phyloP scores from a whole-genome alignment of 208 protist genomes.

The Entamoeba invadens region DNA sequence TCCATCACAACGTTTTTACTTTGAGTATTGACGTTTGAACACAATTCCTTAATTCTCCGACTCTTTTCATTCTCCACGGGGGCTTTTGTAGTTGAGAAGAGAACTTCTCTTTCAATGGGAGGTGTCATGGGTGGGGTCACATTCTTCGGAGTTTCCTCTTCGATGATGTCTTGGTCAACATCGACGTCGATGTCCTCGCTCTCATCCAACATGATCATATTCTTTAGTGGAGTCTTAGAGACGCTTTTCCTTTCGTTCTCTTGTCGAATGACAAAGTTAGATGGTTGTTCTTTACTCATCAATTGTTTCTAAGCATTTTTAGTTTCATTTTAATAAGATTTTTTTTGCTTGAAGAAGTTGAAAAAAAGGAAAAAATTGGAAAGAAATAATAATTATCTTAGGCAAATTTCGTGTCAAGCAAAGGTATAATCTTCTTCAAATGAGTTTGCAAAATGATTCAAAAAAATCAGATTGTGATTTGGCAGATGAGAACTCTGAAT shows the following conservation, averaged over 20 bases:
- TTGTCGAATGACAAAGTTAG: not conserved
- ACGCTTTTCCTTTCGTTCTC: not conserved
- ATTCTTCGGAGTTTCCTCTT: not conserved
- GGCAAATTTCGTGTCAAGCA: no score
- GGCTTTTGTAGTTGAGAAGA: not conserved
- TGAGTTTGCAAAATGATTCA: no score
- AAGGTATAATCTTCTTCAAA: no score
- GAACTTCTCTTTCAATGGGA: not conserved
- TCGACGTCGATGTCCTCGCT: not conserved
- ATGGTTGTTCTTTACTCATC: no score
- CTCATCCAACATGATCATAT: not conserved
- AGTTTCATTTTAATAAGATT: no score
- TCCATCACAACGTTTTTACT: not conserved
- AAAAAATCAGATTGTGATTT: no score
- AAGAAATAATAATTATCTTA: no score
- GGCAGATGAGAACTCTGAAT: no score
- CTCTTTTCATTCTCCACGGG: not conserved
- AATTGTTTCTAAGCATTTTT: no score
- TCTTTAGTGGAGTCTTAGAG: not conserved
- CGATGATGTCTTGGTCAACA: not conserved
- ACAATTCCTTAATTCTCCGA: not conserved
- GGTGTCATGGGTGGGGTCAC: not conserved
- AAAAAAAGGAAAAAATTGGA: no score
- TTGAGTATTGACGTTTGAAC: not conserved
- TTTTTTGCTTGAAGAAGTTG: no score